A percentile compares a stretch with the other conserved stretches of the same genome.
Conservation (phyloP, 1,139 yeast genomes). For the Taphrina sp. region DNA sequence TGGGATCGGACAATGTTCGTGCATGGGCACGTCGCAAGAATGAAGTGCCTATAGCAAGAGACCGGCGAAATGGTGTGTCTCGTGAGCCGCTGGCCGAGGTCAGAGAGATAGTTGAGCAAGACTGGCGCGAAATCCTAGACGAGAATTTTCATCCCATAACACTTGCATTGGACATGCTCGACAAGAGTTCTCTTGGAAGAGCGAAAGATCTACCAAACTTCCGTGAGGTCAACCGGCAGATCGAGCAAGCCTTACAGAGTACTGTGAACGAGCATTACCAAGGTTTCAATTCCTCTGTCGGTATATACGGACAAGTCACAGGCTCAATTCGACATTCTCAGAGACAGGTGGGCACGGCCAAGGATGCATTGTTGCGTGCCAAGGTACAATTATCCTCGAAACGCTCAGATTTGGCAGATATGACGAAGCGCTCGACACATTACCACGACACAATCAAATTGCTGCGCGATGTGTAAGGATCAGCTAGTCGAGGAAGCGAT, state of each 20-base stretch:
- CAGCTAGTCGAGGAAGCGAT: too few relatives aligned
- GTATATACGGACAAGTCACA: constrained; percentile 66
- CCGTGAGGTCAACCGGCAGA: constrained; percentile 53
- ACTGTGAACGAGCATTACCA: constrained; percentile 78
- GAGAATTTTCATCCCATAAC: constrained; percentile 69
- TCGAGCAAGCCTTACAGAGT: constrained; percentile 58
- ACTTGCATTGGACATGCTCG: constrained; percentile 74
- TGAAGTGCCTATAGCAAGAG: neutral
- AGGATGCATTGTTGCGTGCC: constrained; percentile 52
- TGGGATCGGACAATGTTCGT: neutral
- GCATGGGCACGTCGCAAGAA: constrained; percentile 10
- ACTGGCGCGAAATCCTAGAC: constrained; percentile 27
- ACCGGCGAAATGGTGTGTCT: constrained; percentile 29
- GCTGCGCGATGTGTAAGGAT: constrained; percentile 48
- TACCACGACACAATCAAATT: constrained; percentile 70
- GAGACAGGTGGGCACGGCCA: constrained; percentile 53
- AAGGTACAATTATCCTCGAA: constrained; percentile 56
- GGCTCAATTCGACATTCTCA: constrained; percentile 60
- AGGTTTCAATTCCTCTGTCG: constrained; percentile 77
- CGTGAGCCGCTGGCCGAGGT: constrained; percentile 22
- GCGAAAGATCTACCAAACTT: constrained; percentile 69
- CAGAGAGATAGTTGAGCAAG: constrained; percentile 12
- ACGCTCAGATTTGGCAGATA: constrained; percentile 58
- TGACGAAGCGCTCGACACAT: constrained; percentile 61
- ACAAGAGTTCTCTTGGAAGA: constrained; percentile 82